Evolutionary conservation across 257 asterid species (phyloP).

Genomic region (Primulina huaijiensis): DNA sequence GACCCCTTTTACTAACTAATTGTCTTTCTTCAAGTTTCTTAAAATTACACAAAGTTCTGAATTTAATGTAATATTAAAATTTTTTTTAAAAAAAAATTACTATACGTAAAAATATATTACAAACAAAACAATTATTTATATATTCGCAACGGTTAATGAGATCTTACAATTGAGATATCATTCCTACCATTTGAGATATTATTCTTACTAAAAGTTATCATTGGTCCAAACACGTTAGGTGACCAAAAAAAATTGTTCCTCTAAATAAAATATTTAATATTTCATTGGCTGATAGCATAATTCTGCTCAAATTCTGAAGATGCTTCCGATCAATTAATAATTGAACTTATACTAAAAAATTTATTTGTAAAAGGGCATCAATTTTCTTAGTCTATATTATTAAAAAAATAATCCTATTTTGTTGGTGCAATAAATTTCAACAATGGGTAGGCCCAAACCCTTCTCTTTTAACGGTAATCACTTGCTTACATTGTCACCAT

Average conservation of each 20-base stretch:
- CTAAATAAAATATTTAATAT: neutral
- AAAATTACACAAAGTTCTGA: too few relatives aligned
- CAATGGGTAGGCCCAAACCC: slow-evolving; percentile 30
- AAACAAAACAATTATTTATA: too few relatives aligned
- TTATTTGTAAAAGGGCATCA: neutral
- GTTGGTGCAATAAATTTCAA: slow-evolving; percentile 23
- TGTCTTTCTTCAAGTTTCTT: too few relatives aligned
- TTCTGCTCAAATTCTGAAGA: slow-evolving; percentile 26
- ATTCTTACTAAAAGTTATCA: too few relatives aligned
- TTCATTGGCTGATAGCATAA: slow-evolving; percentile 31
- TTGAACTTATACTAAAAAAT: neutral
- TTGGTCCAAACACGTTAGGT: too few relatives aligned
- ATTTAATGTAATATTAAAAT: too few relatives aligned
- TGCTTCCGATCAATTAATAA: slow-evolving; percentile 25
- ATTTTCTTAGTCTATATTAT: slow-evolving; percentile 6
- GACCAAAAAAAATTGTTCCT: too few relatives aligned
- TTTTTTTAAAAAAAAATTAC: too few relatives aligned
- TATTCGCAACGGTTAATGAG: too few relatives aligned
- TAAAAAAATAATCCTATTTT: slow-evolving; percentile 20
- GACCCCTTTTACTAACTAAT: neutral
- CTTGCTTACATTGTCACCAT: slow-evolving; percentile 32
- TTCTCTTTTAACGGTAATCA: slow-evolving; percentile 31
- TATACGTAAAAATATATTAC: too few relatives aligned
- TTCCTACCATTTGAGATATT: too few relatives aligned
- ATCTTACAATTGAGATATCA: too few relatives aligned